Evolutionary conservation across 257 asterid genomes (phyloP), one percentile per base, ranked within the genome.

Genomic region (Solanum corneliomulleri): DNA sequence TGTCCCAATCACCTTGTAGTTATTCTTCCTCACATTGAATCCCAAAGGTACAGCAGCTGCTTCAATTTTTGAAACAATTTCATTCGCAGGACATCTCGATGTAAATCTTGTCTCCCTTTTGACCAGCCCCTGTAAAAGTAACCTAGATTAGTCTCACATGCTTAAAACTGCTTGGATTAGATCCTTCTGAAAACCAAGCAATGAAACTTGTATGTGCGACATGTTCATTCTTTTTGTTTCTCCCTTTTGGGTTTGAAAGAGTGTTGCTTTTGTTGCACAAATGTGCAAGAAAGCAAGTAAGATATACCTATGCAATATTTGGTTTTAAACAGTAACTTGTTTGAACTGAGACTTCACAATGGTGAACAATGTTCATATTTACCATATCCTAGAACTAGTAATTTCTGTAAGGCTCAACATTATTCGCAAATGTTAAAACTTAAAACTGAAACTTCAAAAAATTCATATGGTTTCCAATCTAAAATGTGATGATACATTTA

Each of bases 71-170:
- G 97, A 93, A 88, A 94, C 90, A 76, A 95, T 95, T 78, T 93
- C 98, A 66, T 90, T 89, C n/a, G 98, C 96, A 29, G 98, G 89
- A 86, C 88, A 87, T 89, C 92, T 95, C 20, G 98, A 95, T 29
- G 98, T 91, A 88, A 95, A 95, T 89, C 97, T 91, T 16, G 98
- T 95, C 92, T 95, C 98, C 47, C 97, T 91, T 87, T 90, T 93
- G 87, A 93, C 96, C 62, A 92, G 93, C 83, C 98, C 98, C 98
- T 95, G 85, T 23, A 76, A 84, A 62, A 25, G 52, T 27, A 87
- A 72, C 74, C 75, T 66, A 85, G 56, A 37, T 64, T 39, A 27
- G 64, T 52, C 37, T 66, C 85, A 72, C 56, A 86, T 47, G 70
- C 74, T 33, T 76, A 72, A 72, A 86, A 72, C 29, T 80, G 25